Evolutionary conservation across 2,329 filamentous ascomycete species (phyloP).

Genomic region (Talaromyces sp.): DNA sequence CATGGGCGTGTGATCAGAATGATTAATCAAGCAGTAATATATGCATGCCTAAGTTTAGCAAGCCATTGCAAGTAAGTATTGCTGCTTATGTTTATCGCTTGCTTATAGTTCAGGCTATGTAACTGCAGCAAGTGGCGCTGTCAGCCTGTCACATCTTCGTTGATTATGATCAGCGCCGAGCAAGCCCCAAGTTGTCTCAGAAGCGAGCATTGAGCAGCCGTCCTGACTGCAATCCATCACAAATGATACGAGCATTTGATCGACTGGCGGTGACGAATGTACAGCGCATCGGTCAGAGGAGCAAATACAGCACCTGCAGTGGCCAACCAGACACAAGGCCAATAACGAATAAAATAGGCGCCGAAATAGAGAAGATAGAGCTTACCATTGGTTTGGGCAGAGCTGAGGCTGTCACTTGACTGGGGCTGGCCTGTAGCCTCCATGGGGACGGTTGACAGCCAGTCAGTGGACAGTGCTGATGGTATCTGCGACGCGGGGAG

Average conservation of each 20-base stretch:
- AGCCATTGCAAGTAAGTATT: background rate
- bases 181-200: background rate
- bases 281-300: conserved; percentile 19
- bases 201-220: background rate
- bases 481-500: background rate
- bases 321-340: background rate
- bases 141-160: background rate
- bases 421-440: conserved; percentile 11
- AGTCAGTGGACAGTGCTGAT: conserved; percentile 8
- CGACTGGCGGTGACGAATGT: conserved; percentile 16
- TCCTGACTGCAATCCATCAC: background rate
- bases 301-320: conserved; percentile 10
- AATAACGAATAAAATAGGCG: conserved; percentile 8
- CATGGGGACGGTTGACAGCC: conserved; percentile 9
- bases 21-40: conserved; percentile 1
- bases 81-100: background rate
- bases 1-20: conserved; percentile 26
- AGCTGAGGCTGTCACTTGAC: conserved; percentile 17
- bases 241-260: conserved; percentile 13
- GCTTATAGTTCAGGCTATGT: conserved; percentile 10
- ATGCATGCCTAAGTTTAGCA: background rate
- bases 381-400: conserved; percentile 14
- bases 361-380: background rate
- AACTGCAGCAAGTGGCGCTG: conserved; percentile 14
- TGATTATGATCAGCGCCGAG: background rate